phyloP scores from a whole-genome alignment of 805 yeast genomes.

The Candida ovalis region DNA sequence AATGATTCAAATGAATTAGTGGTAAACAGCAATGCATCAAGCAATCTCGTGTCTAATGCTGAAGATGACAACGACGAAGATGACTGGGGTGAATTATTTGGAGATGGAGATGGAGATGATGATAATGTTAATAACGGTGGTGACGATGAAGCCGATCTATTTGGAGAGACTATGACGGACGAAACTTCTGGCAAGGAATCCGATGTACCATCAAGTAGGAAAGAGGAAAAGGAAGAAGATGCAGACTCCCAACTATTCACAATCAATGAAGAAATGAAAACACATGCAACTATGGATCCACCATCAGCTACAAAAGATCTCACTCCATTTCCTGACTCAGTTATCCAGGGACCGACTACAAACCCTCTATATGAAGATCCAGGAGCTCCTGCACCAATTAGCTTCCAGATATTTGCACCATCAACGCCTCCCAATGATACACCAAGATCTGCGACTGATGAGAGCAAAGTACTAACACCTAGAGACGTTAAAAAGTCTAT shows the following conservation, averaged over 20 bases:
- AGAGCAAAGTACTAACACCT: slow-evolving; percentile 28
- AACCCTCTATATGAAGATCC: slow-evolving; percentile 69
- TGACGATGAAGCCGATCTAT: slow-evolving; percentile 12
- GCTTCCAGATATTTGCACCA: slow-evolving; percentile 43
- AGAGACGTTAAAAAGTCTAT: slow-evolving; percentile 48
- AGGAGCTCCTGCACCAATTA: slow-evolving; percentile 75
- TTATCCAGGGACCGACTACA: slow-evolving; percentile 33
- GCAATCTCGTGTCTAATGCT: background rate
- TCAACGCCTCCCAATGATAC: slow-evolving; percentile 20
- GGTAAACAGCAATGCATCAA: background rate
- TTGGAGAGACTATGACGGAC: background rate
- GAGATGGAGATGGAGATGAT: slow-evolving; percentile 17
- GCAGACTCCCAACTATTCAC: slow-evolving; percentile 4
- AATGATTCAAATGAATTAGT: background rate
- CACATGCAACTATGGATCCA: slow-evolving; percentile 2
- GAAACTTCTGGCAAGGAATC: background rate
- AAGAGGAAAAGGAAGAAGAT: slow-evolving; percentile 6
- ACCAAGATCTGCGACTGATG: slow-evolving; percentile 9
- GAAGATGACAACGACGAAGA: slow-evolving; percentile 9
- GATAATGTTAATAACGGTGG: slow-evolving; percentile 7
- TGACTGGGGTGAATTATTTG: slow-evolving; percentile 31
- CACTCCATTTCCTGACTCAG: background rate
- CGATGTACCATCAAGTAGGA: background rate
- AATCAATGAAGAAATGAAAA: slow-evolving; percentile 6
- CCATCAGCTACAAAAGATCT: background rate